These are phyloP conservation scores for Fusarium mexicanum DNA, from an alignment of 2,329 filamentous ascomycete species.

Conservation along the genomic window DNA sequence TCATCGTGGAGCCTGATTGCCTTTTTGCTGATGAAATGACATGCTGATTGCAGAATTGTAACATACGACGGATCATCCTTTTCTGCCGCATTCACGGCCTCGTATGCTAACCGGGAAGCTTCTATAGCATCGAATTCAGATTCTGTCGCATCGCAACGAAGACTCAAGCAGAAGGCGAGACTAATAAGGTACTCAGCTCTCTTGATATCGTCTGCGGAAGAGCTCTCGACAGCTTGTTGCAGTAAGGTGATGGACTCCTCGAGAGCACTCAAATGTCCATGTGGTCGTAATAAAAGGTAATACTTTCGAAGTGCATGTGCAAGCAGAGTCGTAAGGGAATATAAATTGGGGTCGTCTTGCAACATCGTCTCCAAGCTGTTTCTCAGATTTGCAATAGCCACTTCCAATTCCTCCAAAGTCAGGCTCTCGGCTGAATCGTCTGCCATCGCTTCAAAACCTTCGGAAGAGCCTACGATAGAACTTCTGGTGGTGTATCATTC, in stretches of 20 bases:
- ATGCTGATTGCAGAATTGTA: not conserved
- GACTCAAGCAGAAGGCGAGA: not conserved
- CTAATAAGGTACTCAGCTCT: not conserved
- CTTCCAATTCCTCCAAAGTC: not conserved
- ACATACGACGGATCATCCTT: not conserved
- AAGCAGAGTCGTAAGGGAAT: not conserved
- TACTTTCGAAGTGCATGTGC: not conserved
- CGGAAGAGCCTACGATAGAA: accelerated
- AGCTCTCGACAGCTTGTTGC: not conserved
- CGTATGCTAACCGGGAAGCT: not conserved
- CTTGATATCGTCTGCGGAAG: accelerated
- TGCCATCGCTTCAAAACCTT: not conserved
- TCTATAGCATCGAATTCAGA: not conserved
- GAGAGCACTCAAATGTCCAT: no score
- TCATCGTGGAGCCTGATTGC: not conserved
- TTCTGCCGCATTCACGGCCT: accelerated
- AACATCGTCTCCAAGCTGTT: not conserved
- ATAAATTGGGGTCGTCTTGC: accelerated
- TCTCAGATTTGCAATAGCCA: not conserved
- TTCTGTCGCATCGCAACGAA: not conserved
- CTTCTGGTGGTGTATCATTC: not conserved
- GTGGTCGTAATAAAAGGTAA: not conserved
- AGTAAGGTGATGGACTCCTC: not conserved
- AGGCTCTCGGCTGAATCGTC: not conserved
- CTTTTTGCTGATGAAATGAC: not conserved